phyloP scores from a whole-genome alignment of 768 basidiomycete species.

The Scleroderma citrinum region DNA sequence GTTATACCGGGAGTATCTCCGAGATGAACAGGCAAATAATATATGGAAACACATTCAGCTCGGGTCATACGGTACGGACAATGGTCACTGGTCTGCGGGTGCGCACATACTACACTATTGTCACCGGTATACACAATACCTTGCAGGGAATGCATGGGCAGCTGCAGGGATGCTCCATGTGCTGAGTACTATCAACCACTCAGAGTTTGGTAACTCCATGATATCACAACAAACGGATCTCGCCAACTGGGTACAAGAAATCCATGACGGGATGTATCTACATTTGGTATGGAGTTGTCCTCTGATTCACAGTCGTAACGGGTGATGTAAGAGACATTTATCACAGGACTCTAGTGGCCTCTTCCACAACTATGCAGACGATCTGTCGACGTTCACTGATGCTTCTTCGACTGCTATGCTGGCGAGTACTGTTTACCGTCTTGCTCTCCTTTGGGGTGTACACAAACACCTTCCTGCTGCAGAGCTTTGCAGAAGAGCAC shows the following conservation, averaged over 20 bases:
- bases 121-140: background rate
- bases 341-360: slow-evolving; percentile 10
- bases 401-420: slow-evolving; percentile 68
- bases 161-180: slow-evolving; percentile 85
- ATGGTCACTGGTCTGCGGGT: slow-evolving; percentile 81
- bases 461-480: slow-evolving; percentile 51
- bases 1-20: slow-evolving; percentile 64
- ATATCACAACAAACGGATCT: slow-evolving; percentile 52
- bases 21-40: slow-evolving; percentile 41
- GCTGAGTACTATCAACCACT: slow-evolving; percentile 63
- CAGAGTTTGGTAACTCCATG: slow-evolving; percentile 46
- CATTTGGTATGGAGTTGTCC: slow-evolving; percentile 41
- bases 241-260: slow-evolving; percentile 60
- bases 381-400: slow-evolving; percentile 59
- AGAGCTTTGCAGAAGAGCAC: slow-evolving; percentile 43
- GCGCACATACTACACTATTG: slow-evolving; percentile 8
- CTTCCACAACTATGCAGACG: slow-evolving; percentile 71
- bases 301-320: background rate
- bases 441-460: slow-evolving; percentile 48
- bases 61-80: slow-evolving; percentile 47
- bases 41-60: slow-evolving; percentile 75
- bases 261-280: slow-evolving; percentile 63
- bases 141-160: slow-evolving; percentile 80
- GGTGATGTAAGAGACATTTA: background rate
- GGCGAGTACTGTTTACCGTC: slow-evolving; percentile 70